Evolutionary conservation across 106 monocot species (phyloP).

Genomic region (Vanilla planifolia): DNA sequence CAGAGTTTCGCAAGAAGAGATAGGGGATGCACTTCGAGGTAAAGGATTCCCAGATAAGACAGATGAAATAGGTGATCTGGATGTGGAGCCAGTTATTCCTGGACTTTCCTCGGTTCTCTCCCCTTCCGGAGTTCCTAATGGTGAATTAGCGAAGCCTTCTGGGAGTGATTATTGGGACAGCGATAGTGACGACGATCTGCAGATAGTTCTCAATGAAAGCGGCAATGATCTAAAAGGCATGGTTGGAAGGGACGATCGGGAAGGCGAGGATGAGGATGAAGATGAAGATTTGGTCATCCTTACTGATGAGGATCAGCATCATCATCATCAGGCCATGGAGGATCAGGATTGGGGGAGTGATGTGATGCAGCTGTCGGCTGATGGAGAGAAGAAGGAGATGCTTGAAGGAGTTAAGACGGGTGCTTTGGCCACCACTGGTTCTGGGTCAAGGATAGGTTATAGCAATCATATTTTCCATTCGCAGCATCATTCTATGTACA

Average conservation of each 20-base stretch:
- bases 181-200: conserved; percentile 93
- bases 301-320: conserved; percentile 23
- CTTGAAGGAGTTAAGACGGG: conserved; percentile 36
- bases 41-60: conserved; percentile 6
- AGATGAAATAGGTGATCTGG: conserved; percentile 17
- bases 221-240: conserved; percentile 13
- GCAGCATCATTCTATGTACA: conserved; percentile 89
- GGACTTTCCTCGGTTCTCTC: conserved; percentile 32
- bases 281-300: conserved; percentile 32
- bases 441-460: conserved; percentile 35
- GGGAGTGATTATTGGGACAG: conserved; percentile 78
- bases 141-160: conserved; percentile 4
- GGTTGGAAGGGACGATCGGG: conserved; percentile 14
- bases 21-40: background rate
- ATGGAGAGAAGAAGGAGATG: conserved; percentile 66
- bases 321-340: conserved; percentile 41
- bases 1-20: background rate
- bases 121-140: conserved; percentile 3
- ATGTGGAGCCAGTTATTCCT: conserved; percentile 37
- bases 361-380: conserved; percentile 25
- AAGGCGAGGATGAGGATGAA: conserved; percentile 59
- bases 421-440: conserved; percentile 14
- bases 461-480: conserved; percentile 59
- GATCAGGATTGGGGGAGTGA: conserved; percentile 82
- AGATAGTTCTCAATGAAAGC: conserved; percentile 79